Percentiles rank a stretch among this genome's conserved stretches.
These are phyloP conservation scores for Rhododendron vialii DNA, from an alignment of 148 eudicot species.

Conservation along the genomic window DNA sequence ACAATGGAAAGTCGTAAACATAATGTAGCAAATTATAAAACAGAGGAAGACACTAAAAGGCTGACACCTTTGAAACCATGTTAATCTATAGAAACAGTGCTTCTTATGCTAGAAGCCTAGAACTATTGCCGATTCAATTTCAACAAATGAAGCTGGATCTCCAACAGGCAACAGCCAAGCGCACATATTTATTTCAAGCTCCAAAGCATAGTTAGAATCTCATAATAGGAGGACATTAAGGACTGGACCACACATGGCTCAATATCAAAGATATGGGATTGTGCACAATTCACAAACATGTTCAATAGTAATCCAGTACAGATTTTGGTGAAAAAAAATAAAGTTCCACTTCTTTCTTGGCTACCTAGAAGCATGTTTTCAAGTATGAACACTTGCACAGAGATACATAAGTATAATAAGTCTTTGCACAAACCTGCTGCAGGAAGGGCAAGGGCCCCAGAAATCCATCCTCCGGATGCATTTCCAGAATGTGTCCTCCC, in stretches of 20 bases:
- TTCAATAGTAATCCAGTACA: not conserved
- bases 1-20: not conserved
- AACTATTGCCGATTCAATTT: not conserved
- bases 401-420: not conserved
- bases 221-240: not conserved
- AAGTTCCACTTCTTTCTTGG: not conserved
- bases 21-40: not conserved
- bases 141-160: not conserved
- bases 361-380: not conserved
- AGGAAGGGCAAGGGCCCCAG: conserved; percentile 77
- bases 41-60: not conserved
- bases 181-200: not conserved
- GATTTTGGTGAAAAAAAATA: not conserved
- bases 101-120: not conserved
- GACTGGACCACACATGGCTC: not conserved
- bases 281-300: not conserved
- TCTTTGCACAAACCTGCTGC: conserved; percentile 58
- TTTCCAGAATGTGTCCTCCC: conserved; percentile 44
- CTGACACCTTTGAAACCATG: not conserved
- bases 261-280: not conserved
- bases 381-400: not conserved
- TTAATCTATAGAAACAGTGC: not conserved
- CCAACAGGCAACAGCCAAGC: not conserved
- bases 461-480: conserved; percentile 56
- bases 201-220: not conserved